Evolutionary conservation across 768 basidiomycete species (phyloP).

Genomic region (Mrakia gelida): DNA sequence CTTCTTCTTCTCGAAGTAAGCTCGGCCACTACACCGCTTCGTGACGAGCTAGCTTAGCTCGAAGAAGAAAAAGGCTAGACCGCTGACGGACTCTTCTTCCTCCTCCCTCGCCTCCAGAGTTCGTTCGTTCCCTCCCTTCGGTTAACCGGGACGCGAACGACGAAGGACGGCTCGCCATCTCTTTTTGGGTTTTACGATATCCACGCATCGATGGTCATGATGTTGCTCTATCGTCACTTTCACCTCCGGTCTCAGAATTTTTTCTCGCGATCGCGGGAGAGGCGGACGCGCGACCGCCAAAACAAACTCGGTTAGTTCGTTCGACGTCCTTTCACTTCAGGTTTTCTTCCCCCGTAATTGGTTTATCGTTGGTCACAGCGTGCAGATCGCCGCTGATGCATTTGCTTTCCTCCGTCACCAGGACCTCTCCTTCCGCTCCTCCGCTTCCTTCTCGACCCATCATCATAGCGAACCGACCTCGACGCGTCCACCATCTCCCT

Average conservation of each 20-base stretch:
- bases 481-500: too few species aligned
- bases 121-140: slow-evolving; percentile 16
- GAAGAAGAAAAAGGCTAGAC: not conserved
- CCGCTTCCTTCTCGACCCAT: too few species aligned
- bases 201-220: not conserved
- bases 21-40: not conserved
- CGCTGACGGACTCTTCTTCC: too few species aligned
- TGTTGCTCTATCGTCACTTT: not conserved
- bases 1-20: slow-evolving; percentile 30
- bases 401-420: too few species aligned
- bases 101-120: not conserved
- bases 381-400: too few species aligned
- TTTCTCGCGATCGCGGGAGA: not conserved
- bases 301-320: not conserved
- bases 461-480: too few species aligned
- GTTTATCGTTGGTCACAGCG: too few species aligned
- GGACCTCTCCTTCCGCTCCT: too few species aligned
- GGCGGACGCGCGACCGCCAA: not conserved
- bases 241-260: not conserved
- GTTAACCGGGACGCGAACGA: not conserved
- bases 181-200: not conserved
- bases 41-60: not conserved
- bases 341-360: too few species aligned
- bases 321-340: too few species aligned
- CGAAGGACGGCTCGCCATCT: not conserved